Evolutionary conservation across 306 rosid genomes (phyloP), one percentile per base, ranked within the genome.

Genomic region (Casuarina equisetifolia): DNA sequence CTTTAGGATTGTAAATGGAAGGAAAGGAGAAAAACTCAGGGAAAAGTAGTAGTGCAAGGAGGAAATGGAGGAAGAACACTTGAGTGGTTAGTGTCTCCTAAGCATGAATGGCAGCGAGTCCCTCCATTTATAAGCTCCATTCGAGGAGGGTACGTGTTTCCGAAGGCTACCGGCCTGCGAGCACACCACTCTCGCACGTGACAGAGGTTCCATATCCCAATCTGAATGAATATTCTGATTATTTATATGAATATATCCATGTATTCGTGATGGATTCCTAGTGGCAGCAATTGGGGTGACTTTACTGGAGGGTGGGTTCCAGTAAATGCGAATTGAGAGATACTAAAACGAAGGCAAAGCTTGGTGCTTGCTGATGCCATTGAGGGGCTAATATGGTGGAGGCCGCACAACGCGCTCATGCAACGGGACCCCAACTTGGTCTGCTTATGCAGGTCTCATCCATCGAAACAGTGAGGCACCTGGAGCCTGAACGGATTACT

Each of bases 41-140:
- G 39, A 52, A 43, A 66, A 51, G 75, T 6, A 44, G 64, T 20
- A 74, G 3, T 2, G 71, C 36, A 67, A 48, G 75, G 61, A n/a
- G 64, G 40, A 5, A 55, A 52, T 49, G 75, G 85, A 84, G 90
- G 91, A 87, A 75, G 79, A 80, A 86, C 88, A 88, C 80, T 74
- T 69, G 76, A 71, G 70, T 76, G 81, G 85, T 15, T 78, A 78
- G 83, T 72, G 86, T 80, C 87, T 86, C 92, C 89, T 78, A 55
- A 86, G 80, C 72, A 12, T 75, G 80, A 72, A 50, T 20, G 82
- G 74, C 40, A 68, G 69, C 75, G 59, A 11, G 12, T 39, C 1
- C 44, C 53, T 1, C 64, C 86, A 88, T 86, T 83, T 90, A 90
- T 90, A 88, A 25, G 80, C 42, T 69, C 6, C 11, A 4, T 19